Base-by-base conservation (phyloP, 305 asterid genomes). In the Plantago coronopus region DNA sequence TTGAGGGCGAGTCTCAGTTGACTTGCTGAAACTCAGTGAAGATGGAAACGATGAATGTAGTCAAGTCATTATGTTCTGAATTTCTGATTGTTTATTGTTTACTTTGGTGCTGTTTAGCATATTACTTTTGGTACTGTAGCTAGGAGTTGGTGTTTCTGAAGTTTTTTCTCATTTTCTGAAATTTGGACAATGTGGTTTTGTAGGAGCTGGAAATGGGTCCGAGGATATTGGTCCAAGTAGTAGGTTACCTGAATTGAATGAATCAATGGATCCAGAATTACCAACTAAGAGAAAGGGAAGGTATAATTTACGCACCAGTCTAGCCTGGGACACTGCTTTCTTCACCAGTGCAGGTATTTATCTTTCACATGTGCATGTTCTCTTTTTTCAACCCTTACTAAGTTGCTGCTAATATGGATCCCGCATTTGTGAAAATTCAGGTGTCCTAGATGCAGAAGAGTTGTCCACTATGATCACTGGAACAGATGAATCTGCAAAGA, bases 311-410 rank as follows among this genome's bases (percentile, higher is more conserved):
- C 95, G 97, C n/a, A 83, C 89, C 75, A 93, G 99, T 78, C 75
- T 93, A 73, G 99, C 97, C 27, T 93, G 99, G 99, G 96, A 93
- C 69, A 80, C 80, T 71, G 99, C 99, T 61, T 93, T 93, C 87
- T 89, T 87, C 73, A 93, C 93, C 8, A 82, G 77, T 77, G 96
- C 96, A 74, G 99, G 99, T 93, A 81, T 23, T 23, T 48, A 43
- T 27, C 62, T 20, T 62, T 48, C 17, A 45, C 63, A 64, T 42
- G 59, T 59, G 46, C 17, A 17, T 49, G 61, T 23, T 18, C 18
- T 6, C 15, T 21, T 38, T n/a, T 49, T 40, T 37, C 15, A 21
- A 45, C 17, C 43, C 34, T 59, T 14, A 0, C 20, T 2, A 12
- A 10, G 11, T 53, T 15, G 62, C 31, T 37, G 70, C 74, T 60